Percentiles rank a stretch among this genome's conserved stretches.
phyloP scores from a whole-genome alignment of 2,329 filamentous ascomycete species.

The Ceratocystis diversiconidia region DNA sequence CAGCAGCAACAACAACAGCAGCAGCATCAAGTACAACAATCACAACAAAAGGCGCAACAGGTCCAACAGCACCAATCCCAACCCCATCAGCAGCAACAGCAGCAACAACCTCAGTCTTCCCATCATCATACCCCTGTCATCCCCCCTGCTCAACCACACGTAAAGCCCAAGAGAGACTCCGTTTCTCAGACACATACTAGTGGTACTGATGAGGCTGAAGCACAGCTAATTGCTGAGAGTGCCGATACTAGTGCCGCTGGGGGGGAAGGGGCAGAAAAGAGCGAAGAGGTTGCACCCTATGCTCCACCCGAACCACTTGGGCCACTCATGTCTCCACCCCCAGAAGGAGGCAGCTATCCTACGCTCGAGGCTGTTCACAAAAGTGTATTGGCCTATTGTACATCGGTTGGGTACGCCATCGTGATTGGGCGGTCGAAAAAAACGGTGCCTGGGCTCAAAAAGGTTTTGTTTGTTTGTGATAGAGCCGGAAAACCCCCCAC shows the following conservation, averaged over 20 bases:
- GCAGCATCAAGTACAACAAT: conserved; percentile 21
- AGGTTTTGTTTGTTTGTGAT: conserved; percentile 54
- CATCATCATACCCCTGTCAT: conserved; percentile 14
- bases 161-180: conserved; percentile 26
- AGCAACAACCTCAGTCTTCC: conserved; percentile 17
- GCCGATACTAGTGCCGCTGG: conserved; percentile 34
- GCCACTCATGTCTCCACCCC: conserved; percentile 46
- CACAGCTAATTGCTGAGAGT: conserved; percentile 12
- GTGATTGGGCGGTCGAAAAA: conserved; percentile 56
- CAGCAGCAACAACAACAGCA: conserved; percentile 22
- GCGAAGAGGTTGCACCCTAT: conserved; percentile 36
- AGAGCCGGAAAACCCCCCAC: conserved; percentile 48
- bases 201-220: conserved; percentile 15
- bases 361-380: conserved; percentile 52
- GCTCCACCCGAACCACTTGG: conserved; percentile 42
- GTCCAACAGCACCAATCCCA: conserved; percentile 13
- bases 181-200: conserved; percentile 10
- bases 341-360: conserved; percentile 49
- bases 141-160: conserved; percentile 20
- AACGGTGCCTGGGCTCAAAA: conserved; percentile 51
- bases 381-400: conserved; percentile 49
- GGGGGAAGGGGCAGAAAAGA: conserved; percentile 32
- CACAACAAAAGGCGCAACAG: conserved; percentile 20
- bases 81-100: conserved; percentile 20
- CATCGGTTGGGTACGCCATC: conserved; percentile 52